phyloP scores from a whole-genome alignment of 768 basidiomycete genomes.

The Neoboletus brunneissimus region DNA sequence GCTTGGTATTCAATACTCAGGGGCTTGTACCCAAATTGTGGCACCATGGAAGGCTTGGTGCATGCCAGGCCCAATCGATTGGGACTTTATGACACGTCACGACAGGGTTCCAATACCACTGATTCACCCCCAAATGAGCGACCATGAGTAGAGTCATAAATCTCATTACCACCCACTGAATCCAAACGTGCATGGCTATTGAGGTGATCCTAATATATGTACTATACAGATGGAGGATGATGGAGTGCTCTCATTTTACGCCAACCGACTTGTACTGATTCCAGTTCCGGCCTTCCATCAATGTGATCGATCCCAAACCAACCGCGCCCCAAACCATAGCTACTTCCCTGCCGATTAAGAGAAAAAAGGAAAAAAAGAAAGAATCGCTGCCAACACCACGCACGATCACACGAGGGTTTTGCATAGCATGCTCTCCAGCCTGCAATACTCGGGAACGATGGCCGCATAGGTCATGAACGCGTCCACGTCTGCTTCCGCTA shows the following conservation, averaged over 20 bases:
- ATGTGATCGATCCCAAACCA: not conserved
- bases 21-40: not conserved
- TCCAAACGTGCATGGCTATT: constrained; percentile 3
- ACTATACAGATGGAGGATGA: constrained; percentile 8
- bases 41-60: too few species aligned
- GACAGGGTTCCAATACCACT: too few species aligned
- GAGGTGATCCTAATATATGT: constrained; percentile 17
- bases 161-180: not conserved
- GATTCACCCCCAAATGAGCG: too few species aligned
- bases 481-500: constrained; percentile 81
- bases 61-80: too few species aligned
- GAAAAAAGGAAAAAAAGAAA: not conserved
- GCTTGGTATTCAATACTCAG: not conserved
- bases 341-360: not conserved
- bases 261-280: not conserved
- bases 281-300: not conserved
- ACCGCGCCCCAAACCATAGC: not conserved
- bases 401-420: constrained; percentile 49
- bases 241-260: constrained; percentile 1
- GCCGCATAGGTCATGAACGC: constrained; percentile 84
- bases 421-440: constrained; percentile 75
- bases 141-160: too few species aligned
- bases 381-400: not conserved
- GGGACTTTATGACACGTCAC: too few species aligned
- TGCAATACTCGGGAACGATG: constrained; percentile 79